These are phyloP conservation scores for Naganishia sp. DNA, from an alignment of 1,284 basidiomycete species.

Conservation along the genomic window DNA sequence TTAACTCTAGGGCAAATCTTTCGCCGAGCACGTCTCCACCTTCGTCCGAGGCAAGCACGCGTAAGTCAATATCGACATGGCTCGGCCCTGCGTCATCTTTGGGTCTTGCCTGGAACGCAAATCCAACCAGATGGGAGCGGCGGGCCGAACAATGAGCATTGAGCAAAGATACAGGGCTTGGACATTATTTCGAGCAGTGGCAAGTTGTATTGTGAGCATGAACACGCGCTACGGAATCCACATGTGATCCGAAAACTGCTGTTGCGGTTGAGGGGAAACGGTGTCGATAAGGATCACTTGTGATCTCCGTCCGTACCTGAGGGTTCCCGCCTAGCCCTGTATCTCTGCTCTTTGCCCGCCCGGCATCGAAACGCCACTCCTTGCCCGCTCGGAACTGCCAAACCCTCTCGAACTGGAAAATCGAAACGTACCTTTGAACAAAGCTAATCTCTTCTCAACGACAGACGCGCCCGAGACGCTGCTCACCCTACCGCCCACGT, in stretches of 20 bases:
- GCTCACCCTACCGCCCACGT: slow-evolving; percentile 15
- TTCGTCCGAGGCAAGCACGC: slow-evolving; percentile 48
- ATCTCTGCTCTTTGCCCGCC: slow-evolving; percentile 13
- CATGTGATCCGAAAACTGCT: neutral
- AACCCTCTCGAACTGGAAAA: neutral
- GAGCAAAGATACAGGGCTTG: slow-evolving; percentile 24
- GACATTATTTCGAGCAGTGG: neutral
- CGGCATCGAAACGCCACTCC: neutral
- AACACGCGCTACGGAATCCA: slow-evolving; percentile 1
- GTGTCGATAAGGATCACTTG: no score
- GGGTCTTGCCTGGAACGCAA: neutral
- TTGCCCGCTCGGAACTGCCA: neutral
- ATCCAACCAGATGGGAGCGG: neutral
- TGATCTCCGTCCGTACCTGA: neutral
- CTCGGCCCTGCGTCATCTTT: neutral
- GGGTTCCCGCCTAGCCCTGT: slow-evolving; percentile 2
- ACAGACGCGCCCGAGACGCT: slow-evolving; percentile 15
- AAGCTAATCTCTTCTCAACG: neutral
- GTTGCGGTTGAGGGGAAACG: no score
- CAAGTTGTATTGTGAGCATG: slow-evolving; percentile 23
- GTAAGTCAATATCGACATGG: slow-evolving; percentile 35
- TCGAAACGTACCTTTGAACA: neutral
- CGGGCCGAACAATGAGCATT: neutral
- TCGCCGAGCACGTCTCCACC: slow-evolving; percentile 48
- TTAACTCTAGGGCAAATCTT: slow-evolving; percentile 42